phyloP scores from a whole-genome alignment of 2,329 filamentous ascomycete genomes.

The Aspergillus carbonarius region DNA sequence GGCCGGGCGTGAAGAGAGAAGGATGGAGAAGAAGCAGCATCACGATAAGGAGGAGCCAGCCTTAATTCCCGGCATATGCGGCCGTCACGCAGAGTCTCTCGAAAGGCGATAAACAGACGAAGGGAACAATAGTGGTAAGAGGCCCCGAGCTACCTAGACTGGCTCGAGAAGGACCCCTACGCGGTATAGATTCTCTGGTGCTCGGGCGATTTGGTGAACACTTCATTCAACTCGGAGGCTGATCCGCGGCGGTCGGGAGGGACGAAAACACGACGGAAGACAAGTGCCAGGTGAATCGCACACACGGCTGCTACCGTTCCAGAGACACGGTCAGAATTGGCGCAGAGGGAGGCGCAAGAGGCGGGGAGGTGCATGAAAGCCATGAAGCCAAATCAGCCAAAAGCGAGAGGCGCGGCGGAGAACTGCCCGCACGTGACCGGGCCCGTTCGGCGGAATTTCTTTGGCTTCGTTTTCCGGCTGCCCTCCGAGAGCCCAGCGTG shows the following conservation, averaged over 20 bases:
- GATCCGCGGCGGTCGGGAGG: not conserved
- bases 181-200: not conserved
- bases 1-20: conserved; percentile 29
- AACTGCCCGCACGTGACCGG: conserved; percentile 8
- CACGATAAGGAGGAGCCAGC: conserved; percentile 42
- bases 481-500: not conserved
- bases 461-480: conserved; percentile 1
- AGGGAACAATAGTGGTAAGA: not conserved
- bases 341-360: not conserved
- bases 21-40: conserved; percentile 39
- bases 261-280: not conserved
- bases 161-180: not conserved
- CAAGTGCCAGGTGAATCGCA: not conserved
- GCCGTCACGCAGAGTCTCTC: conserved; percentile 28
- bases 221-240: not conserved
- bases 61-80: conserved; percentile 40
- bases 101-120: not conserved
- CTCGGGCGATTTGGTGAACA: not conserved
- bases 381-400: conserved; percentile 4
- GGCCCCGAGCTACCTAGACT: not conserved
- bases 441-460: conserved; percentile 18
- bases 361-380: not conserved
- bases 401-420: conserved; percentile 8
- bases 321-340: not conserved
- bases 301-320: not conserved